Evolutionary conservation across 176 grass and related monocot species (phyloP).

Genomic region (Calamus simplicifolius): DNA sequence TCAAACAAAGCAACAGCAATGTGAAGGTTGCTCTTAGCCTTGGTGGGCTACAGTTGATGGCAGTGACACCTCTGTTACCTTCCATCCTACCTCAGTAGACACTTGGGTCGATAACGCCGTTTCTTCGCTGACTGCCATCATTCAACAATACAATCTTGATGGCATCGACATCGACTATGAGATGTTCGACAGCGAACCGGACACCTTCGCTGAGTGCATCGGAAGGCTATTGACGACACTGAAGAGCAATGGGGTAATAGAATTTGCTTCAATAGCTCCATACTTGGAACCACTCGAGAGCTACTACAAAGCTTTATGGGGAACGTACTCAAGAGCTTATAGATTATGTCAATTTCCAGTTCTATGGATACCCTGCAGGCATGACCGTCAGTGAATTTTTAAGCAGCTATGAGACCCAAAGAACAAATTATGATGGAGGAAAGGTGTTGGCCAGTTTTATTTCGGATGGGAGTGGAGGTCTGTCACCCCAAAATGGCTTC

Average conservation of each 20-base stretch:
- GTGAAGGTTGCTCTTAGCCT: too few species aligned
- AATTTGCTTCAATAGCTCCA: neutral
- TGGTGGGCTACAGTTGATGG: too few species aligned
- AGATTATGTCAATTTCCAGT: constrained; percentile 10
- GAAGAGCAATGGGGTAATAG: constrained; percentile 1
- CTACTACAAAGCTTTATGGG: neutral
- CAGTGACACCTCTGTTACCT: too few species aligned
- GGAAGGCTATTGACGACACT: constrained; percentile 2
- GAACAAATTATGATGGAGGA: neutral
- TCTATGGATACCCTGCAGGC: neutral
- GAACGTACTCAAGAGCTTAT: neutral
- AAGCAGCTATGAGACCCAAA: neutral
- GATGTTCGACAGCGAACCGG: neutral
- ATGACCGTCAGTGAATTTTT: neutral
- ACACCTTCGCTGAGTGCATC: neutral
- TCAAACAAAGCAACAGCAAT: too few species aligned
- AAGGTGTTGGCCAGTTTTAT: constrained; percentile 1
- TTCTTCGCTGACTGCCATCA: too few species aligned
- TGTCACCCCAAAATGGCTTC: too few species aligned
- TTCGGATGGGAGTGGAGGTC: neutral
- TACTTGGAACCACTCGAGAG: neutral
- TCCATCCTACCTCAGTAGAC: too few species aligned
- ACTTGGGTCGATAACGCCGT: too few species aligned
- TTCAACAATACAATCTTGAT: neutral
- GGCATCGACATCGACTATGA: neutral